phyloP scores from a whole-genome alignment of 495 filamentous ascomycete species.

The Niebla homalea region DNA sequence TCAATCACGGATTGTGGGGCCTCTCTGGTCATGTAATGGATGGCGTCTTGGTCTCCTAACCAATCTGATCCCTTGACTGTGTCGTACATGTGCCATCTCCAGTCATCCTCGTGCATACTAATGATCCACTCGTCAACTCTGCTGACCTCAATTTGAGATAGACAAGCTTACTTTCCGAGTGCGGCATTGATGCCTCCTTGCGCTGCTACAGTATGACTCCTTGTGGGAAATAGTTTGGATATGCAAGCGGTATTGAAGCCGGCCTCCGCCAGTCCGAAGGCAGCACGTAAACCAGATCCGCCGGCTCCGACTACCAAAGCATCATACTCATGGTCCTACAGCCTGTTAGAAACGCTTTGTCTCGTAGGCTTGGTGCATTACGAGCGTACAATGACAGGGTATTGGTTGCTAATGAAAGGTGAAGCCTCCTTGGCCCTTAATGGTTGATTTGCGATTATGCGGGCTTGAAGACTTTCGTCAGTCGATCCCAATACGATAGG shows the following conservation, averaged over 20 bases:
- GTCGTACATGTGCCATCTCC: conserved; percentile 99
- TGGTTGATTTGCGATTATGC: conserved; percentile 71
- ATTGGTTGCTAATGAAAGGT: conserved; percentile 68
- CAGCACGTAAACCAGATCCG: conserved; percentile 84
- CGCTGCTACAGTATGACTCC: conserved; percentile 90
- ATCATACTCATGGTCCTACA: conserved; percentile 64
- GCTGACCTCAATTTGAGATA: background rate
- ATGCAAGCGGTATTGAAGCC: conserved; percentile 98
- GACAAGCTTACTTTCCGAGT: conserved; percentile 58
- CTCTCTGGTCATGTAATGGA: conserved; percentile 98
- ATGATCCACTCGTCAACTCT: background rate
- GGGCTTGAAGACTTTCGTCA: conserved; percentile 37
- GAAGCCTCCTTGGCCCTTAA: conserved; percentile 86
- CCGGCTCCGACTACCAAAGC: conserved; percentile 92
- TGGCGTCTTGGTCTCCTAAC: conserved; percentile 97
- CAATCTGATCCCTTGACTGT: conserved; percentile 98
- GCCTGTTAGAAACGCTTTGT: conserved; percentile 1
- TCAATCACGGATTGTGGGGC: conserved; percentile 85
- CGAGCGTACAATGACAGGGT: conserved; percentile 75
- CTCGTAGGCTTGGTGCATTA: background rate
- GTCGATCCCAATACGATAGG: too few species aligned
- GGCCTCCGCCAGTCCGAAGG: conserved; percentile 92
- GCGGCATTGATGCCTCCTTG: conserved; percentile 94
- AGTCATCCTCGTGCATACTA: conserved; percentile 80
- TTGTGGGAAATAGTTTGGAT: conserved; percentile 92